Base-by-base conservation (phyloP, 78 protist genomes). In the Cavenderia fasciculata region DNA sequence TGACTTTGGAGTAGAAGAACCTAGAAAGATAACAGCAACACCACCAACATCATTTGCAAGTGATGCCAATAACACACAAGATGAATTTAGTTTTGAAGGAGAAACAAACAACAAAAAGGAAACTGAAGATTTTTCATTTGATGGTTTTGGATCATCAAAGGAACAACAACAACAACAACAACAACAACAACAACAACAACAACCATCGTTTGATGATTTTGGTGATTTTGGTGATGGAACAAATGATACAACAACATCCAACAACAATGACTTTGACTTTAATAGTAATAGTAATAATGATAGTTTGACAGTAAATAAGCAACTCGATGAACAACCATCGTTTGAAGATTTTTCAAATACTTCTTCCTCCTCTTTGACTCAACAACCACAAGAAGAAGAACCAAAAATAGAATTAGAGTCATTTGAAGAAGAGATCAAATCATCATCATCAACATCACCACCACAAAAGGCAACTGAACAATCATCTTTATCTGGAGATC, bases 191-290 rank as follows among this genome's bases (percentile, higher is more conserved):
- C 74, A 66, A 19, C 52, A 34, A 62, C 47, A 33, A 62, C 71
- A 11, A 4, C 51, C 12, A 27, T 12, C 31, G 31, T 25, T 33
- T 21, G 40, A 36, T 65, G 54, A 71, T 14, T 71, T 71, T 71
- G 78, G 78, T 33, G 78, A 71, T 12, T 71, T 71, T 71, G 41
- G 65, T 14, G 43, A 47, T 44, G n/a, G 27, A 3, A 52, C 40
- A n/a, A 36, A 31, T 33, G 2, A 59, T 71, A 14, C 75, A 66
- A 66, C 74, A 34, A 66, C 23, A 31, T 11, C 5, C 7, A 59
- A 6, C 31, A 59, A 59, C 16, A 59, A 14, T 33, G 16, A 59
- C n/a, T 12, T 47, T 10, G 52, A 47, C 12, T 16, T 12, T 47
- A 12, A 47, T 47, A 47, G 25, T 12, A 47, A 47, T 47, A 47